Conservation (phyloP, 2,329 filamentous ascomycete genomes). For the Sphaerostilbella broomeana region DNA sequence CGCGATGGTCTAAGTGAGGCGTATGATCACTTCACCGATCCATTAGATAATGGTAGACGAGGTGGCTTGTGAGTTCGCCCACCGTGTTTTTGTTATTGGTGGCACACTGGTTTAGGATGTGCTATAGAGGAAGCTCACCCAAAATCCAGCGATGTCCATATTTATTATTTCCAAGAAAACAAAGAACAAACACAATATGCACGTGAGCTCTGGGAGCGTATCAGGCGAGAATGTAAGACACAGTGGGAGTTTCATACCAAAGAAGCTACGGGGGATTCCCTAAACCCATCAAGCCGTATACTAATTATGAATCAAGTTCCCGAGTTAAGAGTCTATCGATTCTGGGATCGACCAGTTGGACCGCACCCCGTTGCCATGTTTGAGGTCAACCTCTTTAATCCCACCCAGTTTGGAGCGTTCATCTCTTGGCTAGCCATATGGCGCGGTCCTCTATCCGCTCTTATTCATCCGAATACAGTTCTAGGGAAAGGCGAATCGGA, state of each 20-base stretch:
- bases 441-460: slow-evolving; percentile 68
- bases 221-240: slow-evolving; percentile 66
- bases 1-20: slow-evolving; percentile 55
- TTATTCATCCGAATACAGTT: slow-evolving; percentile 80
- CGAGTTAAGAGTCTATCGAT: slow-evolving; percentile 71
- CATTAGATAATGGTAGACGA: slow-evolving; percentile 56
- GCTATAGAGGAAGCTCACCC: neutral
- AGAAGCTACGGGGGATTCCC: too few species aligned
- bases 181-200: slow-evolving; percentile 60
- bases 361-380: slow-evolving; percentile 86
- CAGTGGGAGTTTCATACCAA: too few species aligned
- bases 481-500: slow-evolving; percentile 29
- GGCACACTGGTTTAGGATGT: neutral
- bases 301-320: too few species aligned
- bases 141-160: slow-evolving; percentile 68
- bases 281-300: too few species aligned
- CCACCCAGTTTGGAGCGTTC: slow-evolving; percentile 83
- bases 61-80: slow-evolving; percentile 62
- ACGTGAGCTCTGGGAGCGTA: slow-evolving; percentile 66
- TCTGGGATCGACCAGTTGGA: slow-evolving; percentile 73
- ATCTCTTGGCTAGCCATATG: slow-evolving; percentile 78
- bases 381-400: slow-evolving; percentile 82
- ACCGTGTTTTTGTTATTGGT: neutral
- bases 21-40: slow-evolving; percentile 63
- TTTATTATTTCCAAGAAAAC: slow-evolving; percentile 70